Evolutionary conservation across 2,329 filamentous ascomycete species (phyloP).

Genomic region (Annulohypoxylon truncatum): DNA sequence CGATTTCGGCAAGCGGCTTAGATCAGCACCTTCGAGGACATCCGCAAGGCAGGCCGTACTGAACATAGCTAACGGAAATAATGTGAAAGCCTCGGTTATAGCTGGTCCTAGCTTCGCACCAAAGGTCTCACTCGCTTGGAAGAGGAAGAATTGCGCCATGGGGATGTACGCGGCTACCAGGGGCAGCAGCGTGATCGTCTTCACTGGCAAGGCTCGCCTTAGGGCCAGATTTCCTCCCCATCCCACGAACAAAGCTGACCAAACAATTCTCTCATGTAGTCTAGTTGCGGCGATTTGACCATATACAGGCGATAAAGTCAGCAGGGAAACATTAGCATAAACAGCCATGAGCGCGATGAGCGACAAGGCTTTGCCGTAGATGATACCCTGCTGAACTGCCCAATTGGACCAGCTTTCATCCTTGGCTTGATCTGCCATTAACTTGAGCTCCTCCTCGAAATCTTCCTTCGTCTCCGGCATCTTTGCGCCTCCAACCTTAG

Average conservation of each 20-base stretch:
- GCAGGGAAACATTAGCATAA: constrained; percentile 76
- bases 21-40: constrained; percentile 70
- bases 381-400: constrained; percentile 52
- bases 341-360: constrained; percentile 69
- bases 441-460: constrained; percentile 66
- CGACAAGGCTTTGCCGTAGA: constrained; percentile 57
- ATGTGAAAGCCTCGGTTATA: constrained; percentile 77
- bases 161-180: constrained; percentile 82
- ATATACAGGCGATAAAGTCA: constrained; percentile 87
- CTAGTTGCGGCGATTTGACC: constrained; percentile 81
- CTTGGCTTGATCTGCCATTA: constrained; percentile 56
- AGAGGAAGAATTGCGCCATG: constrained; percentile 76
- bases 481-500: constrained; percentile 45
- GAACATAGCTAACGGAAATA: constrained; percentile 75
- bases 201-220: constrained; percentile 60
- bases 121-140: constrained; percentile 71
- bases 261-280: constrained; percentile 76
- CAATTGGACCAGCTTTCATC: constrained; percentile 51
- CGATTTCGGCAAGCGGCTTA: constrained; percentile 66
- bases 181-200: constrained; percentile 69
- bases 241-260: constrained; percentile 74
- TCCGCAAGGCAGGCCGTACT: constrained; percentile 73
- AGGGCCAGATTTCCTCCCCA: constrained; percentile 75
- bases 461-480: constrained; percentile 60
- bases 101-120: constrained; percentile 79